phyloP scores from a whole-genome alignment of 1,139 yeast genomes.

The Yamadazyma diddensiae region DNA sequence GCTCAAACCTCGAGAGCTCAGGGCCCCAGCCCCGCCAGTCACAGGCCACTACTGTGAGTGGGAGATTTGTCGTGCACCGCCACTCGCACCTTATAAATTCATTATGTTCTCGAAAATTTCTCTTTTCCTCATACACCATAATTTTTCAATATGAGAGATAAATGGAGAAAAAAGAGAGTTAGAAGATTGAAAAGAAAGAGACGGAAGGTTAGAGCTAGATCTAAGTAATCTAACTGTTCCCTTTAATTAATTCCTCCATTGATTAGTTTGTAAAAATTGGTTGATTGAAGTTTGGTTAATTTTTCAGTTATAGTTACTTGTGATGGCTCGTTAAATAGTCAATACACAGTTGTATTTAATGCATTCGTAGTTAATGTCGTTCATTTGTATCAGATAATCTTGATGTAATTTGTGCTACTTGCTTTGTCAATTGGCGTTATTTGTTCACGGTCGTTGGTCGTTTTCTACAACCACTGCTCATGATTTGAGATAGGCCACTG shows the following conservation, averaged over 20 bases:
- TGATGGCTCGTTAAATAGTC: slow-evolving; percentile 7
- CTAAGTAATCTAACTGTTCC: slow-evolving; percentile 73
- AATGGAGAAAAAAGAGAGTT: slow-evolving; percentile 99
- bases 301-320: slow-evolving; percentile 1
- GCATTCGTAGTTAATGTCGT: too few relatives aligned
- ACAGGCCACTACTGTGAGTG: slow-evolving; percentile 1
- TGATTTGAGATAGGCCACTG: too few relatives aligned
- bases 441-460: too few relatives aligned
- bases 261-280: not conserved
- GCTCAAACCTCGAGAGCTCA: too few relatives aligned
- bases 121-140: slow-evolving; percentile 8
- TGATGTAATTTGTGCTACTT: too few relatives aligned
- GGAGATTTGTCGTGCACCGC: slow-evolving; percentile 3
- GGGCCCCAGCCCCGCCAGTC: too few relatives aligned
- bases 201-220: slow-evolving; percentile 99
- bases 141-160: slow-evolving; percentile 67
- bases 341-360: slow-evolving; percentile 10
- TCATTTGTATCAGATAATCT: too few relatives aligned
- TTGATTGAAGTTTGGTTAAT: not conserved
- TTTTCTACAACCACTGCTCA: too few relatives aligned
- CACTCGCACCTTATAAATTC: slow-evolving; percentile 3
- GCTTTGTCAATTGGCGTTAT: too few relatives aligned
- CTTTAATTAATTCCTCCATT: not conserved
- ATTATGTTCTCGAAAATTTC: slow-evolving; percentile 5
- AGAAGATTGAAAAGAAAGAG: slow-evolving; percentile 99